phyloP scores from a whole-genome alignment of 2,329 filamentous ascomycete genomes.

The Aspergillus novoparasiticus region DNA sequence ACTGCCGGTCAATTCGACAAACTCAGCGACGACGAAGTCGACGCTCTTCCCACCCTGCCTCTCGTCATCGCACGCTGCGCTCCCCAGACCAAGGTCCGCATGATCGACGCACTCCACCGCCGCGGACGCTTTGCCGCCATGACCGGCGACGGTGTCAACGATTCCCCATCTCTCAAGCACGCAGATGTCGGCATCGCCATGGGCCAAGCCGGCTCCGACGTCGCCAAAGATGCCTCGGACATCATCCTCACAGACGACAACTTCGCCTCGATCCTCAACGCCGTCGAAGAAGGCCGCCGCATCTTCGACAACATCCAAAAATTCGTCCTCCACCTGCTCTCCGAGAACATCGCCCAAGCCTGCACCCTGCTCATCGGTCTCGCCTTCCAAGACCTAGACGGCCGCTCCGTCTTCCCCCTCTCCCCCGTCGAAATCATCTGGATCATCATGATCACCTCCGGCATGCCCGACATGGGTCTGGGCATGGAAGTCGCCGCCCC shows the following conservation, averaged over 20 bases:
- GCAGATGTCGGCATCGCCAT: slow-evolving; percentile 85
- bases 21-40: slow-evolving; percentile 71
- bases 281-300: slow-evolving; percentile 76
- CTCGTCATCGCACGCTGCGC: slow-evolving; percentile 59
- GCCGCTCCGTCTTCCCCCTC: slow-evolving; percentile 78
- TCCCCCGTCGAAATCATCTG: slow-evolving; percentile 82
- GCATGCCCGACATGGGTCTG: slow-evolving; percentile 81
- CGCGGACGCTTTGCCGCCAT: slow-evolving; percentile 75
- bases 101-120: slow-evolving; percentile 64
- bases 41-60: slow-evolving; percentile 54
- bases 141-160: slow-evolving; percentile 86
- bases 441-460: slow-evolving; percentile 89
- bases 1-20: slow-evolving; percentile 76
- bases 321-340: slow-evolving; percentile 75
- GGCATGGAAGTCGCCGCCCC: slow-evolving; percentile 73
- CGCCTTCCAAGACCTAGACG: slow-evolving; percentile 69
- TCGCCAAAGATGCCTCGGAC: slow-evolving; percentile 68
- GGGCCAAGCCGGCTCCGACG: slow-evolving; percentile 75
- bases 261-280: slow-evolving; percentile 79
- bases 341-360: slow-evolving; percentile 80
- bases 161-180: slow-evolving; percentile 75
- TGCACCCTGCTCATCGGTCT: slow-evolving; percentile 77
- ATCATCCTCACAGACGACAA: slow-evolving; percentile 76
- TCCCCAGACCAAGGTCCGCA: slow-evolving; percentile 70
- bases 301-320: slow-evolving; percentile 89